Conservation (phyloP, 192 early-diverging fungal species). For the Umbelopsis vinacea region DNA sequence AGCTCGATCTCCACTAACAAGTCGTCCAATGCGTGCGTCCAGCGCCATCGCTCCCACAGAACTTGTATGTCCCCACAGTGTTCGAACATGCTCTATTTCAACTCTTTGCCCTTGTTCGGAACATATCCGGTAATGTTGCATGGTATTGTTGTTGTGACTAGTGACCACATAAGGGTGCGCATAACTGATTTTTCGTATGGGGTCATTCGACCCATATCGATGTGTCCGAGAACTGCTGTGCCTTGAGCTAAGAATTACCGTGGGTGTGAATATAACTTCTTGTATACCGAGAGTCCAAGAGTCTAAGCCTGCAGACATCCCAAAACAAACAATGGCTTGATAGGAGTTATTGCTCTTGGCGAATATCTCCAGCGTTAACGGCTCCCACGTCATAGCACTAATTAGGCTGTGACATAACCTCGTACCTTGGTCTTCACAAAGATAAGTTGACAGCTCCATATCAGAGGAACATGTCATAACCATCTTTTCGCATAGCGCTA, state of each 20-base stretch:
- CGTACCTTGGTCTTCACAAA: neutral
- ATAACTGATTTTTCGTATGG: conserved; percentile 42
- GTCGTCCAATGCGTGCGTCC: conserved; percentile 36
- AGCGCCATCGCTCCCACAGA: conserved; percentile 52
- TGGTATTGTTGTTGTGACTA: conserved; percentile 52
- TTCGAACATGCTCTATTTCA: conserved; percentile 41
- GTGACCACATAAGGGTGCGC: conserved; percentile 47
- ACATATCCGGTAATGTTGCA: conserved; percentile 42
- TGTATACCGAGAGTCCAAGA: conserved; percentile 42
- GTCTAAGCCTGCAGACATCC: conserved; percentile 29
- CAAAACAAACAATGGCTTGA: conserved; percentile 33
- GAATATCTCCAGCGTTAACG: conserved; percentile 31
- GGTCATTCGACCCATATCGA: conserved; percentile 14
- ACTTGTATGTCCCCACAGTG: conserved; percentile 51
- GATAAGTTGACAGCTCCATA: conserved; percentile 38
- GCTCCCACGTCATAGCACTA: conserved; percentile 37
- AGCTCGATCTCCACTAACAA: conserved; percentile 48
- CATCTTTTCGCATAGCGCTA: conserved; percentile 32
- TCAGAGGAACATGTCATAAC: conserved; percentile 37
- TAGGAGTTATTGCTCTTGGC: conserved; percentile 20
- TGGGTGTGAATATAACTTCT: conserved; percentile 23
- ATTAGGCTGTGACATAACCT: conserved; percentile 35
- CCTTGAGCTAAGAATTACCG: conserved; percentile 10
- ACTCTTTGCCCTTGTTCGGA: conserved; percentile 25
- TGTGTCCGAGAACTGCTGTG: conserved; percentile 23